phyloP scores from a whole-genome alignment of 305 asterid species.

The Ruellia speciosa region DNA sequence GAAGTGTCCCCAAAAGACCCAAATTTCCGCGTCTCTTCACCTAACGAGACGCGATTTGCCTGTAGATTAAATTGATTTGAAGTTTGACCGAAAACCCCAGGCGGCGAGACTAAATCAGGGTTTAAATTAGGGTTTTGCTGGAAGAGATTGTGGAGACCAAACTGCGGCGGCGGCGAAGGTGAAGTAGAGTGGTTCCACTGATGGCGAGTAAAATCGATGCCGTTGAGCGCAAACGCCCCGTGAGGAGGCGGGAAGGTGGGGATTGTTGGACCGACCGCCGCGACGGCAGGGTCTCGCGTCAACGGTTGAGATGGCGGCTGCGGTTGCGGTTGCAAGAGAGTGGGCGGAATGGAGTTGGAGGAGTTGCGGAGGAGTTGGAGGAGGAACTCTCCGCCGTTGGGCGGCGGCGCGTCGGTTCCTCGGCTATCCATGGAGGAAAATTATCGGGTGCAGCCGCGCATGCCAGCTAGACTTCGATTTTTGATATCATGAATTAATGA shows the following conservation, averaged over 20 bases:
- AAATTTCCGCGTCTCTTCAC: slow-evolving; percentile 25
- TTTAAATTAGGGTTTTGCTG: slow-evolving; percentile 48
- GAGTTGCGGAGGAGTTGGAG: slow-evolving; percentile 61
- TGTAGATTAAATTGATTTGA: slow-evolving; percentile 29
- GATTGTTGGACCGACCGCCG: slow-evolving; percentile 56
- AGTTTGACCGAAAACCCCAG: slow-evolving; percentile 28
- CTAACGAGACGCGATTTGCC: slow-evolving; percentile 17
- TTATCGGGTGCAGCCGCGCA: not conserved
- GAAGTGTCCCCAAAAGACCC: slow-evolving; percentile 28
- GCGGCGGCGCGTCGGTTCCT: slow-evolving; percentile 40
- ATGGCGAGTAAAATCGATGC: slow-evolving; percentile 20
- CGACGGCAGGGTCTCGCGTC: slow-evolving; percentile 76
- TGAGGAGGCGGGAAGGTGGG: slow-evolving; percentile 28
- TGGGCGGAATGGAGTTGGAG: slow-evolving; percentile 22
- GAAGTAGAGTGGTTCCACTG: slow-evolving; percentile 38
- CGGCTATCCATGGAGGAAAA: not conserved
- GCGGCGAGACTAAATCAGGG: slow-evolving; percentile 35
- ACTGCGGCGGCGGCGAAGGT: no score
- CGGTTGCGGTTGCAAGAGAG: slow-evolving; percentile 20
- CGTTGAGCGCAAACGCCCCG: slow-evolving; percentile 22
- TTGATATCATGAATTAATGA: no score
- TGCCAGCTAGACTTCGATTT: no score
- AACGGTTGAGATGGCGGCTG: slow-evolving; percentile 32
- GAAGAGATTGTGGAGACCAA: slow-evolving; percentile 47
- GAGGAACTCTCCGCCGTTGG: slow-evolving; percentile 73